These are phyloP conservation scores for Trametes gibbosa DNA, from an alignment of 768 basidiomycete species.

Conservation along the genomic window DNA sequence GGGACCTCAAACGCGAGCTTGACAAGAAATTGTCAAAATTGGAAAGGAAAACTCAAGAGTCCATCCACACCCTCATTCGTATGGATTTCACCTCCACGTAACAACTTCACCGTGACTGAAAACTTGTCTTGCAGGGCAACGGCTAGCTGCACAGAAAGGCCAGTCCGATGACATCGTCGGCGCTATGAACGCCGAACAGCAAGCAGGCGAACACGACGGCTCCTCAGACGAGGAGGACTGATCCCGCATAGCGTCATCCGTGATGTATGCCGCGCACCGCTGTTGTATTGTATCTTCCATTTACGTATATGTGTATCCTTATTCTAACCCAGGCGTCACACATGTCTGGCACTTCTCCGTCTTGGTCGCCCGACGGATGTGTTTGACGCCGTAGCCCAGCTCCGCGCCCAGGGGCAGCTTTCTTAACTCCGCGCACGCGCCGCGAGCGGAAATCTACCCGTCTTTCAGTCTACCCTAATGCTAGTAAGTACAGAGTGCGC, in stretches of 20 bases:
- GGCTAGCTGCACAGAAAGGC: constrained; percentile 77
- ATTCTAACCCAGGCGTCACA: constrained; percentile 7
- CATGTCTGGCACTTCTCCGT: constrained; percentile 8
- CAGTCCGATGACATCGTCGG: constrained; percentile 77
- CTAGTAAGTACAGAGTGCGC: neutral
- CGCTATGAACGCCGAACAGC: constrained; percentile 78
- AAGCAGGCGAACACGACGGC: constrained; percentile 48
- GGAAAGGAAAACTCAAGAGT: constrained; percentile 89
- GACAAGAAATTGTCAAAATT: constrained; percentile 86
- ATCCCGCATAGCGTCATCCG: constrained; percentile 15
- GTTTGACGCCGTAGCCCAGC: neutral
- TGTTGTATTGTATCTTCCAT: constrained; percentile 12
- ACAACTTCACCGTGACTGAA: neutral
- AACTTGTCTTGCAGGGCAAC: constrained; percentile 51
- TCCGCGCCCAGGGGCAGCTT: too few species aligned
- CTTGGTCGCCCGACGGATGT: neutral
- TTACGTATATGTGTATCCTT: constrained; percentile 20
- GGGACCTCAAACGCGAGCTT: constrained; percentile 93
- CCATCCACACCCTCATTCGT: constrained; percentile 93
- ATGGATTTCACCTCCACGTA: constrained; percentile 28
- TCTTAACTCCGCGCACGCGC: neutral
- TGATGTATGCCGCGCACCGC: constrained; percentile 9
- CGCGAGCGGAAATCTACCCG: constrained; percentile 3
- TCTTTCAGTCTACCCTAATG: constrained; percentile 5
- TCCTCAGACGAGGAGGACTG: constrained; percentile 65